Base-by-base conservation (phyloP, 768 basidiomycete species). In the Arthromyces matolae region DNA sequence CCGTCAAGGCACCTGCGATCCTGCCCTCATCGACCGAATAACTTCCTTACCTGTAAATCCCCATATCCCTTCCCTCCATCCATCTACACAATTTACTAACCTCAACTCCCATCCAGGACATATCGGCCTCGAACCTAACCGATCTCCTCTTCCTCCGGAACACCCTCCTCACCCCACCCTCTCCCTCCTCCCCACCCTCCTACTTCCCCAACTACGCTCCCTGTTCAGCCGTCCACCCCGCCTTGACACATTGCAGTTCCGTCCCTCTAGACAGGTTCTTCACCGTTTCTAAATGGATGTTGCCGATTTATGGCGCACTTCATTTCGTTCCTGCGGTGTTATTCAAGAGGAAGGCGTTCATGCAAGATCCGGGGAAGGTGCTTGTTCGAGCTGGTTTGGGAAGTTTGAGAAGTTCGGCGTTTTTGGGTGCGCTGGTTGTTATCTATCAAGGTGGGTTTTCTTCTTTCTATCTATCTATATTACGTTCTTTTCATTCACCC, bases 311-410 rank as follows among this genome's bases (percentile, higher is more conserved):
- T 57, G 85, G 89, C 18, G 93, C 91, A 0, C 67, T 98, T 25
- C 95, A 97, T 64, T 78, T 96, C 50, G 79, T 96, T 23, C 94
- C 95, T 1, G 76, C 85, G 38, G 69, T 97, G 9, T 69, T 96
- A 4, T 91, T 98, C 66, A 89, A 90, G 57, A 73, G 86, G 31
- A 73, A 76, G 20, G 66, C 71, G 0, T 88, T 95, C 62, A 58
- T 76, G 40, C 71, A 77, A 34, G 79, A 84, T 56, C 93, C 93
- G 0, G 63, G 74, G 18, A 71, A 68, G 33, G 83, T 93, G 69
- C 65, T 93, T 1, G 60, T 81, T 8, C 79, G 74, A 49, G 82
- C 88, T 0, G 70, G 76, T 0, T 64, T 79, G 61, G 93, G 92
- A 7, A 92, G 90, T 19, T 64, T 81, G 52, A 73, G 93, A 33